Percentiles rank a stretch among this genome's conserved stretches.
Evolutionary conservation across 108 stramenopile genomes (phyloP).

Genomic region (Skeletonema potamos): DNA sequence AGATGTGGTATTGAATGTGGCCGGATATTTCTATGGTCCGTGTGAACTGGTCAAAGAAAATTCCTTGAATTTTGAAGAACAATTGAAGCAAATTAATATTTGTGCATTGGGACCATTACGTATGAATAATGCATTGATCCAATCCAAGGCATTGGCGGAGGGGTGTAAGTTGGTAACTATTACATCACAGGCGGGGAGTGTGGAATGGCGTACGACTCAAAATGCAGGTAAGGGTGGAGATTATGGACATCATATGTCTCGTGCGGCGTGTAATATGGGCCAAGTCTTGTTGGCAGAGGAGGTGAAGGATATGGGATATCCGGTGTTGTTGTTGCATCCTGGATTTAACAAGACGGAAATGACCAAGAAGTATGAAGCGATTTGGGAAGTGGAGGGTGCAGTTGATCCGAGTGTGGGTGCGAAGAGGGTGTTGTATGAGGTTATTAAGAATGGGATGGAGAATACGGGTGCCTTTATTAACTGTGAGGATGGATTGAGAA

Average conservation of each 20-base stretch:
- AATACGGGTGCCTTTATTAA: conserved; percentile 83
- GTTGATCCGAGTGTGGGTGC: conserved; percentile 77
- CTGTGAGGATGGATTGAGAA: conserved; percentile 81
- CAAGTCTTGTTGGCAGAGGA: conserved; percentile 80
- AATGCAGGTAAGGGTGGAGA: conserved; percentile 80
- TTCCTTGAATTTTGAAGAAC: conserved; percentile 82
- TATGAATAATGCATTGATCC: conserved; percentile 70
- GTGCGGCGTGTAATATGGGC: conserved; percentile 90
- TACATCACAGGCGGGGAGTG: conserved; percentile 89
- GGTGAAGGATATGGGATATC: conserved; percentile 73
- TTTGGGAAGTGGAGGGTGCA: conserved; percentile 89
- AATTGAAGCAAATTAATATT: conserved; percentile 88
- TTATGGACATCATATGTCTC: conserved; percentile 94
- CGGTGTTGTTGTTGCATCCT: conserved; percentile 84
- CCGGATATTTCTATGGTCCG: conserved; percentile 88
- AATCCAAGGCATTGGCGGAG: conserved; percentile 60
- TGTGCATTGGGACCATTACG: conserved; percentile 89
- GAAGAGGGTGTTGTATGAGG: conserved; percentile 84
- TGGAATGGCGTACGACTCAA: conserved; percentile 80
- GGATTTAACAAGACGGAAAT: conserved; percentile 93
- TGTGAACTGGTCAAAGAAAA: conserved; percentile 69
- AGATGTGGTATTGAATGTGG: conserved; percentile 87
- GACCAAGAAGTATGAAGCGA: conserved; percentile 89
- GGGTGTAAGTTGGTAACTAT: conserved; percentile 84
- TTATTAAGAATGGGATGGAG: conserved; percentile 60